Conservation (phyloP, 495 filamentous ascomycete genomes). For the Geopyxis carbonaria region DNA sequence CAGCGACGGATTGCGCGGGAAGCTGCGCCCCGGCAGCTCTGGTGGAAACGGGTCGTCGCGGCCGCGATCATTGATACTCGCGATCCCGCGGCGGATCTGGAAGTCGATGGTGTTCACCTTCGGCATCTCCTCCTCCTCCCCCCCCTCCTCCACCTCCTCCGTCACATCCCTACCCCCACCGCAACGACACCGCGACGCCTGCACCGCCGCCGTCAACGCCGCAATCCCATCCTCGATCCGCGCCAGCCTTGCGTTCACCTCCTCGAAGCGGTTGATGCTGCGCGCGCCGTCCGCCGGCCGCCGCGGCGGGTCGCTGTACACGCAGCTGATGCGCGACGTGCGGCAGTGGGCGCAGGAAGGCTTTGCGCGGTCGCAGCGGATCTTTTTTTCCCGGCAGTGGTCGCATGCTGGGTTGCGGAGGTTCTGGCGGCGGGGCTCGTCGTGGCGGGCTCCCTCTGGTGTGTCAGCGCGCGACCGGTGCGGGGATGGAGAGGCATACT, state of each 20-base stretch:
- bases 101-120: not conserved
- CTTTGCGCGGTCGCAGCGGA: conserved; percentile 20
- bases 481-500: no score
- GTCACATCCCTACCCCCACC: not conserved
- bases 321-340: conserved; percentile 16
- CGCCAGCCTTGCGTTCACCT: conserved; percentile 6
- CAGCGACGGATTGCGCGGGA: no score
- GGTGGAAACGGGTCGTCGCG: no score
- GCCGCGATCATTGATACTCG: no score
- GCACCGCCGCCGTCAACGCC: not conserved
- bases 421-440: not conserved
- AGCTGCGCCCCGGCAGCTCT: no score
- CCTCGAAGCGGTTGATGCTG: conserved; percentile 21
- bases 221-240: conserved; percentile 2
- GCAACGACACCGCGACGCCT: not conserved
- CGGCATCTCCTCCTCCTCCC: not conserved
- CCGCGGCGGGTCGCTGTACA: conserved; percentile 21
- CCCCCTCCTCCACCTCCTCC: not conserved
- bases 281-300: conserved; percentile 20
- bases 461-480: no score
- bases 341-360: conserved; percentile 21
- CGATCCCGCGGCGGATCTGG: no score
- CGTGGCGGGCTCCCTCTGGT: not conserved
- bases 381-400: conserved; percentile 20
- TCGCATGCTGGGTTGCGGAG: conserved; percentile 18